Evolutionary conservation across 2,329 filamentous ascomycete species (phyloP).

Genomic region (Pseudocercospora cruenta): DNA sequence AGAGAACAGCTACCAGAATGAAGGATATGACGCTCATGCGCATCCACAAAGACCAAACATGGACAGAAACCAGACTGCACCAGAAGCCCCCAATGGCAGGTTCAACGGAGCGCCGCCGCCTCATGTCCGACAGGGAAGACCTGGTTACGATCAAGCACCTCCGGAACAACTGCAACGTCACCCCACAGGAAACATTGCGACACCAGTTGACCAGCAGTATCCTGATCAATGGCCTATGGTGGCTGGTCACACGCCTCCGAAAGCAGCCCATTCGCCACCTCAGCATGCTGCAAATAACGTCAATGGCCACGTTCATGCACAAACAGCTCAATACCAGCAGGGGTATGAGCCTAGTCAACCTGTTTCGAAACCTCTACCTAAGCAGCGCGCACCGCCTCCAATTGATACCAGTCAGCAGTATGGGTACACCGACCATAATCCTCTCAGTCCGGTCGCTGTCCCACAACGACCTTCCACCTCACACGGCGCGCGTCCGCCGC

Average conservation of each 20-base stretch:
- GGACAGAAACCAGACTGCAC: conserved; percentile 15
- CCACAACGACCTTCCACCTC: conserved; percentile 27
- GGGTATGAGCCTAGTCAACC: conserved; percentile 13
- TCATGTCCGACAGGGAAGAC: conserved; percentile 12
- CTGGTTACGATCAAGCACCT: conserved; percentile 12
- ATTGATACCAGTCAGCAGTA: conserved; percentile 26
- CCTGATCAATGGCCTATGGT: conserved; percentile 33
- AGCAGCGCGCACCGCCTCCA: conserved; percentile 17
- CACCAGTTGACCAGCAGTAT: conserved; percentile 20
- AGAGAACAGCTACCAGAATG: conserved; percentile 21
- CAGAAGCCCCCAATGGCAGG: conserved; percentile 8
- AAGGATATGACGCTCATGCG: conserved; percentile 3
- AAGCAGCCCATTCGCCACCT: conserved; percentile 15
- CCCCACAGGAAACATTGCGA: conserved; percentile 7
- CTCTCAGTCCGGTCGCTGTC: conserved; percentile 27
- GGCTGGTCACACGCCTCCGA: conserved; percentile 19
- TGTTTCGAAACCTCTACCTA: conserved; percentile 9
- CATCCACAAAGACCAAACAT: conserved; percentile 15
- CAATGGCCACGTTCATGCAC: conserved; percentile 14
- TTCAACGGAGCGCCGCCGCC: conserved; percentile 6
- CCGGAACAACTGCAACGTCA: conserved; percentile 8
- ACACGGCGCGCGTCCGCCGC: conserved; percentile 18
- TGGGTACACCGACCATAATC: conserved; percentile 19
- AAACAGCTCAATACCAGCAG: conserved; percentile 20
- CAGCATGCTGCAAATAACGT: conserved; percentile 1